Evolutionary conservation across 768 basidiomycete genomes (phyloP), one percentile per base, ranked within the genome.

Genomic region (Leucosporidium creatinivorum): DNA sequence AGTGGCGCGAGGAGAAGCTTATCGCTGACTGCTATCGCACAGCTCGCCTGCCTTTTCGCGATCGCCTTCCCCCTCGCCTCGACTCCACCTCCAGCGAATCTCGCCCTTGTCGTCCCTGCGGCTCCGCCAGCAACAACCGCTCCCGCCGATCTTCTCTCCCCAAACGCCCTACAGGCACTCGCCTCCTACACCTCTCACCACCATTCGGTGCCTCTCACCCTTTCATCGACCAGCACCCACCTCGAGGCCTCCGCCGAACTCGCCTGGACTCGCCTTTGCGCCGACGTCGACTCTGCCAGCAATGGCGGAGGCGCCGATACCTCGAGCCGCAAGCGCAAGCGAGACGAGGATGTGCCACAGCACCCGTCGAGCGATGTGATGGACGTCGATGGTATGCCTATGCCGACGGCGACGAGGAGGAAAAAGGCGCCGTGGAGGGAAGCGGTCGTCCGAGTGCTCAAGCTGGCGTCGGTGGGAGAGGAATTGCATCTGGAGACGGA

Each of bases 281-380:
- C 57, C 33, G 67, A 66, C 26, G 44, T 62, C 57, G 66, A 62
- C 9, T 36, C 39, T n/a, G 44, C 28, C 26, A 23, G 55, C 58
- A 58, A 60, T 36, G 58, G 36, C 17, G 19, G 5, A 2, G 26
- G 52, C 30, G 55, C n/a, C 39, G 26, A 55, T 5, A 15, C 58
- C 18, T 21, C 44, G 17, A 44, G 18, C 2, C 52, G 70, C 5
- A 72, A 69, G 33, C 65, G 70, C 4, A 60, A 60, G 7, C 44
- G 47, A 2, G 65, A 58, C 48, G 67, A 62, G 0, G 5, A 44
- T 17, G 8, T 19, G 36, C 62, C 28, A 2, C 30, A 12, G 10
- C 36, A 58, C 7, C 65, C 70, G 3, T 51, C 64, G 48, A 68
- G 65, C 55, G 70, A 68, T 50, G 60, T 23, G 18, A 61, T 57